These are phyloP conservation scores for Gamarada debralockiae DNA, from an alignment of 495 filamentous ascomycete species.

Conservation along the genomic window DNA sequence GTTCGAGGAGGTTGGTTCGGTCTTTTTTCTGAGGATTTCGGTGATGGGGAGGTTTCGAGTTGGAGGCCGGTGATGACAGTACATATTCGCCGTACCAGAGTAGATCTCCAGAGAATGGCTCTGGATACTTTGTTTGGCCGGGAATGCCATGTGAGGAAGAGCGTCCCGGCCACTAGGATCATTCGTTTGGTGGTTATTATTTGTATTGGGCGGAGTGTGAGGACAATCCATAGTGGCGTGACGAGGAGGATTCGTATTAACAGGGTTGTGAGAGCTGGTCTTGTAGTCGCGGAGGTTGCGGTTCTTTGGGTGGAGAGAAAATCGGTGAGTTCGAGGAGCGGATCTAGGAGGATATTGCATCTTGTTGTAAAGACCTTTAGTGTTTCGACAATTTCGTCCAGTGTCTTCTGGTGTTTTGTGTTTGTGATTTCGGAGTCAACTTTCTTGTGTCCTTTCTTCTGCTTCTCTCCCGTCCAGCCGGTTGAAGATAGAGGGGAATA, in stretches of 20 bases:
- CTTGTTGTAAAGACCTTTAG: constrained; percentile 81
- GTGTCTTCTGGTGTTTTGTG: constrained; percentile 70
- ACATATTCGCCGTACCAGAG: constrained; percentile 60
- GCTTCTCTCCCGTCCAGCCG: constrained; percentile 52
- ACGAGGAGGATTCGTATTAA: constrained; percentile 86
- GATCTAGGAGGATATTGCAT: constrained; percentile 89
- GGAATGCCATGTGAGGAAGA: constrained; percentile 87
- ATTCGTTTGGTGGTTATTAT: constrained; percentile 87
- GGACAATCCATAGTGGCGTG: constrained; percentile 79
- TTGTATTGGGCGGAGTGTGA: constrained; percentile 71
- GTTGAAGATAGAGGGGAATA: constrained; percentile 89
- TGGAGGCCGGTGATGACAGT: constrained; percentile 74
- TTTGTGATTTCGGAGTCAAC: constrained; percentile 56
- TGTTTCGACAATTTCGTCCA: constrained; percentile 96
- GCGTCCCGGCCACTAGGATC: constrained; percentile 71
- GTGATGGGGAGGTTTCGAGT: constrained; percentile 43
- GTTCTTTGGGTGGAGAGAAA: constrained; percentile 90
- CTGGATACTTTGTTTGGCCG: constrained; percentile 80
- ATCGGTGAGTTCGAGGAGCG: constrained; percentile 81
- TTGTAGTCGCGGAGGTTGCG: constrained; percentile 85
- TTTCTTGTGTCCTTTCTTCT: constrained; percentile 46
- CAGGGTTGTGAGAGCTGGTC: constrained; percentile 84
- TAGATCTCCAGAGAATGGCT: constrained; percentile 87
- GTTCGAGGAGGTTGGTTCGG: constrained; percentile 27
- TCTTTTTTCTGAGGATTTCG: background rate